Conservation (phyloP, 345 rosid genomes). For the Noccaea bulbosa region DNA sequence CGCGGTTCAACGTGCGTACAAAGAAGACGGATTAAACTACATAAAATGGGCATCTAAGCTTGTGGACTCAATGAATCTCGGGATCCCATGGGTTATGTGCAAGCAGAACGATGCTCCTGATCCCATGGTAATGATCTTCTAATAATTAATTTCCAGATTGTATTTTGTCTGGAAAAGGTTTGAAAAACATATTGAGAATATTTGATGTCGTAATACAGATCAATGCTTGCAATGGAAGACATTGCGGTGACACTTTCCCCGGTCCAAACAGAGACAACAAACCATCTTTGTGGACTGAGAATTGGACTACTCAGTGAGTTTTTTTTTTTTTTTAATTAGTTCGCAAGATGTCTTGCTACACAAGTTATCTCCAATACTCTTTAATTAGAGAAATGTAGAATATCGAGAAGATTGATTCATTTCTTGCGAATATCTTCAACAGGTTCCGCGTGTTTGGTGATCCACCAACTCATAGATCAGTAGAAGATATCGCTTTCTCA, state of each 20-base stretch:
- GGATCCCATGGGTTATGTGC: constrained; percentile 97
- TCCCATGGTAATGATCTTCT: constrained; percentile 55
- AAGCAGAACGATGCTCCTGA: constrained; percentile 87
- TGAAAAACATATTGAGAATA: background rate
- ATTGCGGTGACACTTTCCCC: constrained; percentile 90
- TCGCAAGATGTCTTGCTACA: too few species aligned
- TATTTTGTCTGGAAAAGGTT: constrained; percentile 9
- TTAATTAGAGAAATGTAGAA: too few species aligned
- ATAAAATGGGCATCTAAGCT: constrained; percentile 75
- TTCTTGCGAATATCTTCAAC: constrained; percentile 16
- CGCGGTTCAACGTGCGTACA: constrained; percentile 68
- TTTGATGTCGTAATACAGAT: constrained; percentile 51
- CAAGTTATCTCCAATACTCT: too few species aligned
- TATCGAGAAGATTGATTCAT: too few species aligned
- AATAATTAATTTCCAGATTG: background rate
- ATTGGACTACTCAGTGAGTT: constrained; percentile 96
- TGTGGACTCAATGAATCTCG: constrained; percentile 55
- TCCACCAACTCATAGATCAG: constrained; percentile 60
- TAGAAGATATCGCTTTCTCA: constrained; percentile 77
- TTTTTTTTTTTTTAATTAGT: background rate
- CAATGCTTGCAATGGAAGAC: constrained; percentile 95
- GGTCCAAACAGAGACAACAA: constrained; percentile 87
- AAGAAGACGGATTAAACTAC: constrained; percentile 59
- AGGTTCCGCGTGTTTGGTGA: constrained; percentile 69
- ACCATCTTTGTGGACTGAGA: constrained; percentile 95